Evolutionary conservation across 305 asterid species (phyloP).

Genomic region (Rubia tinctorum): DNA sequence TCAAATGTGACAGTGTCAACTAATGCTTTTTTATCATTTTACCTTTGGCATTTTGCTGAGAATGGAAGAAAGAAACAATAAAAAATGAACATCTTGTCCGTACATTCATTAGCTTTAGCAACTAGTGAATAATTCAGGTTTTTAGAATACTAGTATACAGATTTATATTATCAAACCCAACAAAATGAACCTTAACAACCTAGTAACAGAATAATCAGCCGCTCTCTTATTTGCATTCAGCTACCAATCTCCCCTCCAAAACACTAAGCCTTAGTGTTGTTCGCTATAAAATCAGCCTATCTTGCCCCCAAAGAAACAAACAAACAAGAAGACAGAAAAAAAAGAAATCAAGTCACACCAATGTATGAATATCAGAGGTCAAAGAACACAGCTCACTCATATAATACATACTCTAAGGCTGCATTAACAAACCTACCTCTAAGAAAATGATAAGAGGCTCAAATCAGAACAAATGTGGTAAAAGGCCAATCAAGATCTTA

Average conservation of each 20-base stretch:
- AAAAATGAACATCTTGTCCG: background rate
- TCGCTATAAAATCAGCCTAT: background rate
- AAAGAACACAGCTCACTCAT: background rate
- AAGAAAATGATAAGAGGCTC: background rate
- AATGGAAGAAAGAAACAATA: background rate
- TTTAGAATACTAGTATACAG: background rate
- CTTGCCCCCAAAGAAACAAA: background rate
- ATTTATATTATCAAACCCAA: background rate
- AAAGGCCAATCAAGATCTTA: background rate
- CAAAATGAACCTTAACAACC: background rate
- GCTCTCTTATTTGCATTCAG: background rate
- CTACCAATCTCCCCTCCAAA: background rate
- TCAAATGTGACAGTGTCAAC: background rate
- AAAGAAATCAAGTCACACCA: background rate
- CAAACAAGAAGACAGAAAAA: background rate
- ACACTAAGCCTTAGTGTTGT: background rate
- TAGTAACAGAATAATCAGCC: background rate
- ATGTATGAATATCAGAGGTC: background rate
- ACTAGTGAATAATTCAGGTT: background rate
- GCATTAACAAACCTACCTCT: background rate
- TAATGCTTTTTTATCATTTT: background rate
- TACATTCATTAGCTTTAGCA: background rate
- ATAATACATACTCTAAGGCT: background rate
- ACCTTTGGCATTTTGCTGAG: background rate
- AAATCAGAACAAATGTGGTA: background rate